A percentile compares a stretch with the other conserved stretches of the same genome.
Evolutionary conservation across 495 filamentous ascomycete genomes (phyloP).

Genomic region (Hypoxylon intermedium): DNA sequence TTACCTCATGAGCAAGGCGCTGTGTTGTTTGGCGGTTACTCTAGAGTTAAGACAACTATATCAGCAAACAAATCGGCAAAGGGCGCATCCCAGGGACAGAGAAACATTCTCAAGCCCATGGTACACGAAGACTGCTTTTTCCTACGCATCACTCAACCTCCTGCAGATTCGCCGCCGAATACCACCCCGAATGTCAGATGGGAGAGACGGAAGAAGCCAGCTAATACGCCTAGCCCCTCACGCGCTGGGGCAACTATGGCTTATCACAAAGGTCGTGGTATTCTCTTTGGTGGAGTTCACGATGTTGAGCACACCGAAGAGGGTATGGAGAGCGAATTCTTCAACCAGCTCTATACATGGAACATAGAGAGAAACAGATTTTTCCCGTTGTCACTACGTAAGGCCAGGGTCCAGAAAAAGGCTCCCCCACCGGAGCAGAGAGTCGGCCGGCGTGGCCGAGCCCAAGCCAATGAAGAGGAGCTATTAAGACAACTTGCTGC

Average conservation of each 20-base stretch:
- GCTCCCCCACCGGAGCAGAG: constrained; percentile 56
- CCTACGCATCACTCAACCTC: constrained; percentile 77
- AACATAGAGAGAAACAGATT: constrained; percentile 94
- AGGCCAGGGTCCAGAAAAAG: constrained; percentile 69
- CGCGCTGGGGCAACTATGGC: constrained; percentile 91
- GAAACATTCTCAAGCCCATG: constrained; percentile 78
- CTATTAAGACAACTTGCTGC: constrained; percentile 82
- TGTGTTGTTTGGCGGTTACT: constrained; percentile 91
- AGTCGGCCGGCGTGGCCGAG: constrained; percentile 70
- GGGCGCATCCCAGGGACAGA: constrained; percentile 63
- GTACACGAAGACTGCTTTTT: constrained; percentile 96
- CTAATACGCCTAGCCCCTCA: constrained; percentile 82
- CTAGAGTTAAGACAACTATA: constrained; percentile 76
- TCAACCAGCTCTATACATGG: constrained; percentile 87
- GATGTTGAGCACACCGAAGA: constrained; percentile 94
- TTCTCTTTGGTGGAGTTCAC: constrained; percentile 92
- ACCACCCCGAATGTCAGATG: constrained; percentile 77
- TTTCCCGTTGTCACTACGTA: constrained; percentile 80
- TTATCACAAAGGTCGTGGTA: constrained; percentile 88
- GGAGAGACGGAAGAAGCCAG: constrained; percentile 92
- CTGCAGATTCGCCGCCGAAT: constrained; percentile 63
- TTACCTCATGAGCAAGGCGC: constrained; percentile 89
- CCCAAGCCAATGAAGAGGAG: constrained; percentile 88
- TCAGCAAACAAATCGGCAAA: constrained; percentile 64
- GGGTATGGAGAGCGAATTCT: constrained; percentile 95